These are phyloP conservation scores for Exophiala sp. DNA, from an alignment of 2,329 filamentous ascomycete genomes.

Conservation along the genomic window DNA sequence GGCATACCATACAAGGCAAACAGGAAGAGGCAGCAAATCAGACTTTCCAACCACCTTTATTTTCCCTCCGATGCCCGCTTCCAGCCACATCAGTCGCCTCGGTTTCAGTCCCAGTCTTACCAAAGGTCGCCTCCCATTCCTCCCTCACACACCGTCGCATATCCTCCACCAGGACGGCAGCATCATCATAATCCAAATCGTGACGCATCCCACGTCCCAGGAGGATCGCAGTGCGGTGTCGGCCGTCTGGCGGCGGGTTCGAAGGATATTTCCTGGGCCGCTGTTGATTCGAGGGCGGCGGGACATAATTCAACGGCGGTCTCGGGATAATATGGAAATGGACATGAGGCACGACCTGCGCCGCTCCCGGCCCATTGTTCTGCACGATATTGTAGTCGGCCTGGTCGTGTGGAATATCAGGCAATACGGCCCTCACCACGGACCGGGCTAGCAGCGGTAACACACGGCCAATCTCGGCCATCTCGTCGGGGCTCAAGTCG, in stretches of 20 bases:
- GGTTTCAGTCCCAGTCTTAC: too few relatives aligned
- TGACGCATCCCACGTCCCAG: conserved; percentile 45
- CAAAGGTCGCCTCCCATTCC: conserved; percentile 34
- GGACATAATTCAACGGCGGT: conserved; percentile 44
- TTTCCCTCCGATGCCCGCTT: not conserved
- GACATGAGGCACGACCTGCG: conserved; percentile 86
- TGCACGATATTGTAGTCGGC: conserved; percentile 92
- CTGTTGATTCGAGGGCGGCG: conserved; percentile 16
- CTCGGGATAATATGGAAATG: conserved; percentile 93
- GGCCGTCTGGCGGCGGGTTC: conserved; percentile 15
- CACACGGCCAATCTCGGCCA: conserved; percentile 51
- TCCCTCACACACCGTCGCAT: conserved; percentile 36
- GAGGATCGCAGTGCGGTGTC: conserved; percentile 36
- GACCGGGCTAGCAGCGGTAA: conserved; percentile 56
- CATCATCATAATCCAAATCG: conserved; percentile 45
- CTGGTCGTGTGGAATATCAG: conserved; percentile 33
- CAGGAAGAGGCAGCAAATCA: not conserved
- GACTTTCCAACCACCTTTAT: conserved; percentile 10
- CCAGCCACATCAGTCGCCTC: not conserved
- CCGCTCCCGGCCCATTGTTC: conserved; percentile 85
- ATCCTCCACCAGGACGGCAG: conserved; percentile 33
- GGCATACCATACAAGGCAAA: too few relatives aligned
- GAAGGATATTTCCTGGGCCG: conserved; percentile 18
- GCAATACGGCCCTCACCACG: conserved; percentile 63
- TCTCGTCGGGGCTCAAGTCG: conserved; percentile 59